These are phyloP conservation scores for Juglanconis juglandina DNA, from an alignment of 2,329 filamentous ascomycete genomes.

Conservation along the genomic window DNA sequence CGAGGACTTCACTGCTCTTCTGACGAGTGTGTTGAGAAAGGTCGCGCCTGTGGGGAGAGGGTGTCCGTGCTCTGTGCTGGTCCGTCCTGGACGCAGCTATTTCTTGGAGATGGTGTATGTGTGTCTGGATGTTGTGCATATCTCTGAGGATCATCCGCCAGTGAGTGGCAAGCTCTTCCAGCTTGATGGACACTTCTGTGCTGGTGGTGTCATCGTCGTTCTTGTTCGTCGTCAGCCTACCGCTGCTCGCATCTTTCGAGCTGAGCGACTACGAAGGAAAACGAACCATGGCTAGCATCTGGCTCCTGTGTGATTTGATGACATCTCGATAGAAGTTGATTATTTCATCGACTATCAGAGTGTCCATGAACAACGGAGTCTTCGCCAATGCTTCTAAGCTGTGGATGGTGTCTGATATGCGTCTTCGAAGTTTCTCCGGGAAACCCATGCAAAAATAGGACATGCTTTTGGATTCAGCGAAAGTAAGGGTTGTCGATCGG, in stretches of 20 bases:
- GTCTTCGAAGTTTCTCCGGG: constrained; percentile 7
- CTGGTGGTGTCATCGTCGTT: constrained; percentile 12
- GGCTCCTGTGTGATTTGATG: constrained; percentile 14
- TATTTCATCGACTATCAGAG: constrained; percentile 17
- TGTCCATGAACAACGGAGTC: constrained; percentile 17
- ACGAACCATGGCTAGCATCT: constrained; percentile 16
- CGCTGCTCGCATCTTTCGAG: too few relatives aligned
- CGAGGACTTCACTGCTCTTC: constrained; percentile 17
- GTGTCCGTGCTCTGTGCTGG: background rate
- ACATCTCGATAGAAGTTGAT: constrained; percentile 16
- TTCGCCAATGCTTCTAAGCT: constrained; percentile 15
- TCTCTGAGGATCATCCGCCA: constrained; percentile 16
- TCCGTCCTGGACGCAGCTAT: background rate
- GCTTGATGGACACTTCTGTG: constrained; percentile 13
- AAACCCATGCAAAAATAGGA: constrained; percentile 15
- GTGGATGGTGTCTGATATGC: constrained; percentile 11
- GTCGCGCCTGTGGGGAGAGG: background rate
- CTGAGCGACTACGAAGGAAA: background rate
- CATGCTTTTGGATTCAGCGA: constrained; percentile 11
- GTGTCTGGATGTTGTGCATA: constrained; percentile 4
- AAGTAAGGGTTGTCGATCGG: constrained; percentile 8
- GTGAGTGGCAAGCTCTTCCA: constrained; percentile 12
- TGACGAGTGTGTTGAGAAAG: constrained; percentile 13
- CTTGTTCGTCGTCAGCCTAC: constrained; percentile 4
- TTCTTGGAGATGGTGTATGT: constrained; percentile 14